Evolutionary conservation across 768 basidiomycete species (phyloP).

Genomic region (Podaxis mareebaensis): DNA sequence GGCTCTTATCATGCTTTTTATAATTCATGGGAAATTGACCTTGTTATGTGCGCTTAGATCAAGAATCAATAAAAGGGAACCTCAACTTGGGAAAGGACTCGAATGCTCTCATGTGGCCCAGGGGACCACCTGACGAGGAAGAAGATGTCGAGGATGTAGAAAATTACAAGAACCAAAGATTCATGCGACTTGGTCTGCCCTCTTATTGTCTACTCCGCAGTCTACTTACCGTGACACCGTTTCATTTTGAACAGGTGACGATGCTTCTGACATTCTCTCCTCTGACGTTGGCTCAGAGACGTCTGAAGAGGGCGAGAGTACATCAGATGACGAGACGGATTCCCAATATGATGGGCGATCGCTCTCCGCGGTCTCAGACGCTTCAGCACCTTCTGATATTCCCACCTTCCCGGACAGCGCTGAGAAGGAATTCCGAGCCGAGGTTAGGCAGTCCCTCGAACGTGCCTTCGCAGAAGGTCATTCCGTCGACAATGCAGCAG

Average conservation of each 20-base stretch:
- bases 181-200: conserved; percentile 70
- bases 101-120: conserved; percentile 84
- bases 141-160: conserved; percentile 56
- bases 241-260: conserved; percentile 47
- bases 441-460: conserved; percentile 83
- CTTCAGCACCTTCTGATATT: conserved; percentile 41
- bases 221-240: neutral
- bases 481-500: conserved; percentile 87
- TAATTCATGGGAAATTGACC: conserved; percentile 10
- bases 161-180: conserved; percentile 61
- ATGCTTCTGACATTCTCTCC: conserved; percentile 58
- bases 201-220: conserved; percentile 7
- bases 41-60: conserved; percentile 37
- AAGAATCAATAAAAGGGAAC: conserved; percentile 40
- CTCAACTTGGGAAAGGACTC: conserved; percentile 63
- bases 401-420: conserved; percentile 38
- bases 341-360: conserved; percentile 33
- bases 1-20: conserved; percentile 25
- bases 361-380: conserved; percentile 48
- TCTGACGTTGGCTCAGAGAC: conserved; percentile 62
- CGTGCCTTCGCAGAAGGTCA: conserved; percentile 92
- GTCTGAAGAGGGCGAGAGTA: conserved; percentile 50
- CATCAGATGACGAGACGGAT: conserved; percentile 41
- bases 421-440: conserved; percentile 71
- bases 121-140: conserved; percentile 61